Evolutionary conservation across 192 early-diverging fungal genomes (phyloP), one percentile per base, ranked within the genome.

Genomic region (Kappamyces sp.): DNA sequence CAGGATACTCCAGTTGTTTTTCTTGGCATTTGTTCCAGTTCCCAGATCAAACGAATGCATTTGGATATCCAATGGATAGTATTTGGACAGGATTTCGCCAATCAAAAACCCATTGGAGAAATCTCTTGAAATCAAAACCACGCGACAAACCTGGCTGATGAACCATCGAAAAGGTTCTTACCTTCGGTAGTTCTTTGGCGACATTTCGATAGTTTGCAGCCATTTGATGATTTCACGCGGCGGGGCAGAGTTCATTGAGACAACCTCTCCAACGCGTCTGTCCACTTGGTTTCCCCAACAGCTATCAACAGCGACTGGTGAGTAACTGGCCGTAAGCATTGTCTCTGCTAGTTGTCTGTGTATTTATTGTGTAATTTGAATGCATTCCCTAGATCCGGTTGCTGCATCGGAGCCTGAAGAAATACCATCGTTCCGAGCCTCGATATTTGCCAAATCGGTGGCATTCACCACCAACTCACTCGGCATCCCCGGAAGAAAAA

Each of bases 21-120:
- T 72, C 41, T 69, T 71, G 37, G 72, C 72, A 1, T 49, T 61
- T 9, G 60, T 45, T 2, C 66, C 72, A 32, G 63, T 72, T 0
- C 75, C 75, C 2, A 68, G 75, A 58, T 77, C 75, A 60, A 74
- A 77, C 14, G 41, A 41, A 62, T 77, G 75, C 68, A 77, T 67
- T 39, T 65, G 64, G 7, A 74, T 58, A 31, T 67, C 68, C 0
- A 41, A 29, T 14, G 74, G 71, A 47, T 69, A 77, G 60, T 77
- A 79, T 14, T 67, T 50, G 5, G 62, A 53, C 32, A 79, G 67
- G 32, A 79, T 78, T 45, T 79, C 77, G 11, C 66, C 74, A 34
- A 79, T 57, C 2, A 76, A 43, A 45, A 53, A 71, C 2, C 77
- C 77, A 54, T 79, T 79, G 3, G 67, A 63, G 60, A 79, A 72